Evolutionary conservation across 225 moss, liverwort and hornwort genomes (phyloP).

Genomic region (Marchantia polymorpha): DNA sequence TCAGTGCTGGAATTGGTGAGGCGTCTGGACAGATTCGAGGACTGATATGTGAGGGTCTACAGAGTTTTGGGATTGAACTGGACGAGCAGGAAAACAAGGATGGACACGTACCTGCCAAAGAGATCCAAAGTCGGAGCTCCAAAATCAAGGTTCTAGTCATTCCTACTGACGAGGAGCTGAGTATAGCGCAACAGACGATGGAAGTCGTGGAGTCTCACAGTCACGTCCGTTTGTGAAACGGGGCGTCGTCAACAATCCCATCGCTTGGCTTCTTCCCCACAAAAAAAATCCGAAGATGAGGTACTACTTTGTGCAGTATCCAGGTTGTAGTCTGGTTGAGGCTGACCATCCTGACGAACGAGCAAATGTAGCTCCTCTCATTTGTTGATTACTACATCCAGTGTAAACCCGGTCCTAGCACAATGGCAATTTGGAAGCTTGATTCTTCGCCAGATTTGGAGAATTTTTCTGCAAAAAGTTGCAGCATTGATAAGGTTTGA

Average conservation of each 20-base stretch:
- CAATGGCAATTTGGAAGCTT: background rate
- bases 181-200: conserved; percentile 83
- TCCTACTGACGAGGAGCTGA: conserved; percentile 83
- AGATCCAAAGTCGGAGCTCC: conserved; percentile 67
- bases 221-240: conserved; percentile 6
- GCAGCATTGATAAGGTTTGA: background rate
- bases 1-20: conserved; percentile 89
- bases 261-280: background rate
- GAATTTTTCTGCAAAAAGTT: background rate
- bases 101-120: conserved; percentile 51
- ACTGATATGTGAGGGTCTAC: conserved; percentile 69
- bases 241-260: background rate
- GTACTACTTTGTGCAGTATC: background rate
- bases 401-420: background rate
- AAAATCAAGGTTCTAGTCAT: conserved; percentile 78
- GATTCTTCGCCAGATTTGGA: background rate
- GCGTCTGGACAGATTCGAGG: conserved; percentile 57
- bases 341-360: background rate
- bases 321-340: background rate
- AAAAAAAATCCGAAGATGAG: background rate
- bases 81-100: conserved; percentile 60
- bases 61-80: conserved; percentile 70
- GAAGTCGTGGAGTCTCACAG: conserved; percentile 64
- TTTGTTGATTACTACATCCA: background rate
- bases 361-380: background rate